Conservation (phyloP, 768 basidiomycete species). For the Favolaschia claudopus region DNA sequence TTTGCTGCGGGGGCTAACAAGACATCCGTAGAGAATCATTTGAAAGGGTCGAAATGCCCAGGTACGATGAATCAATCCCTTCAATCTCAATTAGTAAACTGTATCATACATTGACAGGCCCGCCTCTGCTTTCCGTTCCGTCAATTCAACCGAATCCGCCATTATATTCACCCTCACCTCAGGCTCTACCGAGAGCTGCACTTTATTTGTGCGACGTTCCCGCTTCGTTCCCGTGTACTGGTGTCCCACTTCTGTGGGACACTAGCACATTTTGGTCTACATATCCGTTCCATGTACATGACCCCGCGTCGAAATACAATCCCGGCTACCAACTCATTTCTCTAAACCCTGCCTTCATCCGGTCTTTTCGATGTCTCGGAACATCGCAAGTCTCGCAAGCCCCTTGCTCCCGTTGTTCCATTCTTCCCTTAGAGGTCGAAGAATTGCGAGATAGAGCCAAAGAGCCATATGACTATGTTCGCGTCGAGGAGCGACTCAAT, state of each 20-base stretch:
- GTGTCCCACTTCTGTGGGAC: slow-evolving; percentile 17
- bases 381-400: neutral
- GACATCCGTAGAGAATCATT: neutral
- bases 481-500: neutral
- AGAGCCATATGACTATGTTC: neutral
- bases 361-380: neutral
- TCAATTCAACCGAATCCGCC: neutral
- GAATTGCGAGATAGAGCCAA: neutral
- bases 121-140: too few relatives aligned
- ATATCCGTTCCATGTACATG: slow-evolving; percentile 29
- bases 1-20: neutral
- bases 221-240: neutral
- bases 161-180: neutral
- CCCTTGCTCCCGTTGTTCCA: neutral
- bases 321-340: slow-evolving; percentile 12
- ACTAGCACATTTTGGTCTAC: slow-evolving; percentile 16
- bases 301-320: slow-evolving; percentile 10
- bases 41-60: neutral
- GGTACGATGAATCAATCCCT: neutral
- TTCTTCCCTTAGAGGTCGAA: neutral
- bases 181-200: neutral
- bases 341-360: neutral
- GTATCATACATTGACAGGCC: neutral
- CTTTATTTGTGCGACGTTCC: neutral
- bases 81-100: neutral